Percentiles rank a stretch among this genome's conserved stretches.
phyloP scores from a whole-genome alignment of 345 rosid genomes.

The Anacardium occidentale region DNA sequence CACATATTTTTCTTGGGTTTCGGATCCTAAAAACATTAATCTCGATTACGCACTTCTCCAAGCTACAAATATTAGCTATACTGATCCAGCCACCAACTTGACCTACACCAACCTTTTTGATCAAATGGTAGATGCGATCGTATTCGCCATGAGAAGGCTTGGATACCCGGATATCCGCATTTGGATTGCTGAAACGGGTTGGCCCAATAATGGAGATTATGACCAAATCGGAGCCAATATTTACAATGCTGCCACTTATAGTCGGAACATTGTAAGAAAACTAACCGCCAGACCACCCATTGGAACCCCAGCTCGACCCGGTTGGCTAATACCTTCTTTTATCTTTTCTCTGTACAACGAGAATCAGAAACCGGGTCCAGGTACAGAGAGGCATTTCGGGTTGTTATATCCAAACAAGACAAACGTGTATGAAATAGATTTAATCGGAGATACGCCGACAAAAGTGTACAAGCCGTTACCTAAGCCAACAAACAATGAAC shows the following conservation, averaged over 20 bases:
- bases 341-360: constrained; percentile 81
- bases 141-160: constrained; percentile 74
- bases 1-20: constrained; percentile 78
- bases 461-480: constrained; percentile 52
- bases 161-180: constrained; percentile 72
- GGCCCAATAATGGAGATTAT: constrained; percentile 88
- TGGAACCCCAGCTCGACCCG: constrained; percentile 92
- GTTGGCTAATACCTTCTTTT: constrained; percentile 56
- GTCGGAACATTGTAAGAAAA: constrained; percentile 63
- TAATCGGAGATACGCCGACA: constrained; percentile 55
- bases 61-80: constrained; percentile 47
- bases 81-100: constrained; percentile 62
- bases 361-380: constrained; percentile 85
- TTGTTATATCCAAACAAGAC: constrained; percentile 66
- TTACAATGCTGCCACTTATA: constrained; percentile 85
- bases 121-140: constrained; percentile 78
- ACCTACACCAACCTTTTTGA: constrained; percentile 81
- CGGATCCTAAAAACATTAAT: constrained; percentile 48
- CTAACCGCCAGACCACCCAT: constrained; percentile 57
- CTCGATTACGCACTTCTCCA: constrained; percentile 70
- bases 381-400: constrained; percentile 94
- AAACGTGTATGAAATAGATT: constrained; percentile 57
- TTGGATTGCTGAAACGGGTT: constrained; percentile 94
- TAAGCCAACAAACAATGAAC: constrained; percentile 67
- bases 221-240: constrained; percentile 91